Base-by-base conservation (phyloP, 306 rosid species). In the Hippophae rhamnoides region DNA sequence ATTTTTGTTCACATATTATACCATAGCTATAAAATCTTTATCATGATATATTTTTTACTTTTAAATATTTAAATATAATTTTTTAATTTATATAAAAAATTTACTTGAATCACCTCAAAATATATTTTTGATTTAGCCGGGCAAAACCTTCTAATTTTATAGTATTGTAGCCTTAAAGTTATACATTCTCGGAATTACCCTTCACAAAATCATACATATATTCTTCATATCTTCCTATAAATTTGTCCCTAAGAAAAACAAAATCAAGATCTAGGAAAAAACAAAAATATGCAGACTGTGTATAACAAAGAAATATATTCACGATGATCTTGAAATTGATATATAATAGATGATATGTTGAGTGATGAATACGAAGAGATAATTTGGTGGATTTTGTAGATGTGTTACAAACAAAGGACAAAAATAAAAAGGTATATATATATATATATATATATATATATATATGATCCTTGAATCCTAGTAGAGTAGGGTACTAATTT, bases 381-480 rank as follows among this genome's bases (percentile, higher is more conserved):
- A 66, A 58, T 68, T 65, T 46, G 68, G 68, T 47, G 60, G 56
- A 43, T 50, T 67, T 64, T 63, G 78, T 18, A 18, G 23, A 18
- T 18, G 23, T 73, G 70, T 69, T 56, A 59, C 70, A 38, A 74
- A 73, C 84, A 72, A 61, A 56, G 78, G 76, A 76, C 76, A 60
- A 13, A 43, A 76, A 67, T 63, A 68, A 82, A 62, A 63, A 70
- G 72, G 73, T 1, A 18, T 18, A 18, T 18, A 18, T 18, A 18
- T 18, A 18, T 18, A 76, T 31, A 45, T 63, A 67, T 66, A 18
- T 18, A 18, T 18, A 18, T 18, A 18, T 18, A 18, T 18, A 76
- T 31, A 45, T 63, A 67, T 66, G 84, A 78, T 66, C 87, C 83
- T 72, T 54, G 64, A 76, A 69, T 76, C 72, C 63, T 64, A 62